Conservation (phyloP, 345 rosid species). For the Brassica cretica region DNA sequence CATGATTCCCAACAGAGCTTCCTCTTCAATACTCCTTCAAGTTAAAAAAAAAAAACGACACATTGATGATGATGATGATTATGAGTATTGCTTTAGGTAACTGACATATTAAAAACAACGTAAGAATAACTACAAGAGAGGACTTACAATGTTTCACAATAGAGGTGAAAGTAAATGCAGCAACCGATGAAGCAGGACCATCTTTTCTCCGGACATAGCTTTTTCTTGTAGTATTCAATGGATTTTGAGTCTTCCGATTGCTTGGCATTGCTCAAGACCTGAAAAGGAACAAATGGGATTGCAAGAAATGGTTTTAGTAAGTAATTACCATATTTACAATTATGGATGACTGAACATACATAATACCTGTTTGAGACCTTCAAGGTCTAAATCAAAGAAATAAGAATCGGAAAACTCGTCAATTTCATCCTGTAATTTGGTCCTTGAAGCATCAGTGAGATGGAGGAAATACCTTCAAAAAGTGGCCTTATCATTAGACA, state of each 20-base stretch:
- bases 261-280: slow-evolving; percentile 75
- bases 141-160: slow-evolving; percentile 53
- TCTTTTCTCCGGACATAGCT: slow-evolving; percentile 68
- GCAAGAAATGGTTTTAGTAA: background rate
- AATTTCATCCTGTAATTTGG: slow-evolving; percentile 74
- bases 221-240: slow-evolving; percentile 59
- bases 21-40: slow-evolving; percentile 60
- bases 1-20: slow-evolving; percentile 51
- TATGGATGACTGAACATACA: slow-evolving; percentile 10
- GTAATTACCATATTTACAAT: slow-evolving; percentile 8
- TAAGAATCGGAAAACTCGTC: slow-evolving; percentile 88
- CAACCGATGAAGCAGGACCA: slow-evolving; percentile 75
- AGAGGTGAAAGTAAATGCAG: slow-evolving; percentile 56
- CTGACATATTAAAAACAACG: slow-evolving; percentile 3
- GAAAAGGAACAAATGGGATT: slow-evolving; percentile 27
- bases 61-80: slow-evolving; percentile 6
- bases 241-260: slow-evolving; percentile 48
- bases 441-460: slow-evolving; percentile 70
- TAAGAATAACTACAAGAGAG: slow-evolving; percentile 8
- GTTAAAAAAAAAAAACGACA: slow-evolving; percentile 7
- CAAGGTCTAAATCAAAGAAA: slow-evolving; percentile 75
- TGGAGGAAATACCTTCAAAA: slow-evolving; percentile 75
- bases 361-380: slow-evolving; percentile 76
- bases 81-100: slow-evolving; percentile 14
- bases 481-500: slow-evolving; percentile 13